Evolutionary conservation across 2,329 filamentous ascomycete genomes (phyloP).

Genomic region (Colletotrichum sp.): DNA sequence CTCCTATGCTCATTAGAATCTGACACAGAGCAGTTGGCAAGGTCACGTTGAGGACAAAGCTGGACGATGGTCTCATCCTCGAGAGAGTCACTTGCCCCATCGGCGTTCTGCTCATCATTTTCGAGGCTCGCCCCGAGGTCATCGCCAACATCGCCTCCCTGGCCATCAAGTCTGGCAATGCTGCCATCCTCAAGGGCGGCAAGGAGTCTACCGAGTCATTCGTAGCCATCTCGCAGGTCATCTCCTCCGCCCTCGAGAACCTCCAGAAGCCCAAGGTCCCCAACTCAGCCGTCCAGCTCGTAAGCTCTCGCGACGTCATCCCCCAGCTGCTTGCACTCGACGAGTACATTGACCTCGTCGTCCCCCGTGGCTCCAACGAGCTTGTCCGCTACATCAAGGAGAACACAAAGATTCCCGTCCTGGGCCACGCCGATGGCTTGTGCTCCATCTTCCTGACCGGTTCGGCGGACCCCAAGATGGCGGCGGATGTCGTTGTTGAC

Average conservation of each 20-base stretch:
- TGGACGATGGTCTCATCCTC: conserved; percentile 85
- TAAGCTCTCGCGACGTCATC: conserved; percentile 90
- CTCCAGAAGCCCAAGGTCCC: conserved; percentile 70
- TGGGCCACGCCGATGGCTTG: conserved; percentile 94
- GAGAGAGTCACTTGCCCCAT: conserved; percentile 94
- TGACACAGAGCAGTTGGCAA: conserved; percentile 69
- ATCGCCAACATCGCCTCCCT: conserved; percentile 97
- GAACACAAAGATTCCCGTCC: conserved; percentile 90
- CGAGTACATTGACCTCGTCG: conserved; percentile 90
- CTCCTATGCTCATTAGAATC: background rate
- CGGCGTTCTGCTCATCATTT: conserved; percentile 97
- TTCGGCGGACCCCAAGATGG: conserved; percentile 75
- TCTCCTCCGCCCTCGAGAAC: conserved; percentile 74
- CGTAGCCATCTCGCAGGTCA: conserved; percentile 83
- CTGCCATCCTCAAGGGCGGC: conserved; percentile 93
- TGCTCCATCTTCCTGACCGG: conserved; percentile 86
- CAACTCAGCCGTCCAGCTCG: conserved; percentile 87
- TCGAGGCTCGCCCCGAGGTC: conserved; percentile 96
- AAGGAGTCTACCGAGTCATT: conserved; percentile 98
- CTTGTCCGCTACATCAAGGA: conserved; percentile 89
- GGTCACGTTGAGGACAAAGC: conserved; percentile 79
- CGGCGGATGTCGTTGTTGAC: conserved; percentile 80
- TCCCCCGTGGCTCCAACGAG: conserved; percentile 89
- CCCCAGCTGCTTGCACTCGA: conserved; percentile 87
- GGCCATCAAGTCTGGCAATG: conserved; percentile 96